A percentile compares a stretch with the other conserved stretches of the same genome.
Evolutionary conservation across 768 basidiomycete genomes (phyloP).

Genomic region (Ramaria sp.): DNA sequence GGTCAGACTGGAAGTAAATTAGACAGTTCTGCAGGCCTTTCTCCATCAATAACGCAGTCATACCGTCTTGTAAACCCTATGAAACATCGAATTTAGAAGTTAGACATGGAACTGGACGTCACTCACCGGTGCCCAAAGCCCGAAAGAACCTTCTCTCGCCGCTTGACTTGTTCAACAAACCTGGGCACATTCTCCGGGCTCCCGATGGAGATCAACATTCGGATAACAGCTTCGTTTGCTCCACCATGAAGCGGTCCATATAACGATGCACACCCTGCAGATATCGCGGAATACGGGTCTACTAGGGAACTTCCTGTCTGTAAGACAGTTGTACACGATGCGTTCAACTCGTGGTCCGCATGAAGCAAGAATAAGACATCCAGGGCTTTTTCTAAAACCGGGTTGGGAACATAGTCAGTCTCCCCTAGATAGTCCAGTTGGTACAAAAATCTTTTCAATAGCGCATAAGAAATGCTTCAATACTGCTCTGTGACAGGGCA

Average conservation of each 20-base stretch:
- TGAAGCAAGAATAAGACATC: slow-evolving; percentile 83
- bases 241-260: slow-evolving; percentile 80
- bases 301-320: slow-evolving; percentile 85
- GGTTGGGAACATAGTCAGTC: slow-evolving; percentile 67
- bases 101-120: background rate
- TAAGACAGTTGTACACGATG: slow-evolving; percentile 73
- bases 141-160: slow-evolving; percentile 77
- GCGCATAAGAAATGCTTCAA: background rate
- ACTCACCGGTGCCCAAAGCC: slow-evolving; percentile 80
- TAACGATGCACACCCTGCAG: slow-evolving; percentile 79
- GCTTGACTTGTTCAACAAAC: slow-evolving; percentile 81
- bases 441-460: slow-evolving; percentile 58
- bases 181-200: slow-evolving; percentile 78
- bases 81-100: background rate
- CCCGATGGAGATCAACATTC: slow-evolving; percentile 86
- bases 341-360: slow-evolving; percentile 88
- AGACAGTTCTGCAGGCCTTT: background rate
- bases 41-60: slow-evolving; percentile 13
- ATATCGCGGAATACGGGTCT: slow-evolving; percentile 81
- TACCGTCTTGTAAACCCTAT: slow-evolving; percentile 64
- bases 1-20: slow-evolving; percentile 53
- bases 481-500: background rate
- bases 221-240: slow-evolving; percentile 89
- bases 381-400: slow-evolving; percentile 76
- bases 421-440: slow-evolving; percentile 79